Conservation (phyloP, 2,329 filamentous ascomycete species). For the Arthroderma sp. region DNA sequence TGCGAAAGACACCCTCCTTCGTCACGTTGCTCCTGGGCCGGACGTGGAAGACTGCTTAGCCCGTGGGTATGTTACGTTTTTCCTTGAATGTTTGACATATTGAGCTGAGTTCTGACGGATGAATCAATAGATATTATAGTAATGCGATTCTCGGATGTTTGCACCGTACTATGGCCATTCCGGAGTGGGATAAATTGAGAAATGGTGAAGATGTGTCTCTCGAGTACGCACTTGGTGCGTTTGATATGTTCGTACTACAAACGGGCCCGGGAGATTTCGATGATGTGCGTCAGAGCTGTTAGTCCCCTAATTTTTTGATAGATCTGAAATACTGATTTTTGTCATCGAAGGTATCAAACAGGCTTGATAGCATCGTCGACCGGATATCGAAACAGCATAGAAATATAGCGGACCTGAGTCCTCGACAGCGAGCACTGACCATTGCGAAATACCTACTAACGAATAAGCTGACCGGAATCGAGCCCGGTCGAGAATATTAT, state of each 20-base stretch:
- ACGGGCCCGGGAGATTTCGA: conserved; percentile 60
- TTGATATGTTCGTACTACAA: conserved; percentile 78
- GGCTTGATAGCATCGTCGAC: conserved; percentile 51
- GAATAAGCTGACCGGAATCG: conserved; percentile 57
- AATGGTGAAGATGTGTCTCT: conserved; percentile 43
- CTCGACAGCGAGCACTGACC: conserved; percentile 52
- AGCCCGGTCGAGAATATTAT: conserved; percentile 57
- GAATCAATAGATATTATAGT: conserved; percentile 54
- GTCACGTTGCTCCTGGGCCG: conserved; percentile 48
- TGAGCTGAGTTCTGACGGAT: neutral
- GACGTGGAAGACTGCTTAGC: conserved; percentile 62
- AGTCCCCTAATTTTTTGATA: neutral
- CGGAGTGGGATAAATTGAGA: conserved; percentile 55
- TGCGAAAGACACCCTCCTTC: conserved; percentile 69
- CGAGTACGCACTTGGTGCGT: conserved; percentile 64
- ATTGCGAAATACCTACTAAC: conserved; percentile 57
- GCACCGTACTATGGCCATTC: conserved; percentile 65
- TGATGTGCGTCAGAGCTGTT: conserved; percentile 39
- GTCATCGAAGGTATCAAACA: conserved; percentile 40
- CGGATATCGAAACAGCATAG: conserved; percentile 43
- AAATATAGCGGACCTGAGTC: conserved; percentile 43
- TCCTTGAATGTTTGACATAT: conserved; percentile 7
- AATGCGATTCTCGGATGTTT: conserved; percentile 63
- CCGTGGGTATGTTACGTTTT: conserved; percentile 19
- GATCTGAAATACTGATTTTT: neutral